A percentile compares a stretch with the other conserved stretches of the same genome.
Evolutionary conservation across 768 basidiomycete genomes (phyloP).

Genomic region (Kwoniella dejecticola): DNA sequence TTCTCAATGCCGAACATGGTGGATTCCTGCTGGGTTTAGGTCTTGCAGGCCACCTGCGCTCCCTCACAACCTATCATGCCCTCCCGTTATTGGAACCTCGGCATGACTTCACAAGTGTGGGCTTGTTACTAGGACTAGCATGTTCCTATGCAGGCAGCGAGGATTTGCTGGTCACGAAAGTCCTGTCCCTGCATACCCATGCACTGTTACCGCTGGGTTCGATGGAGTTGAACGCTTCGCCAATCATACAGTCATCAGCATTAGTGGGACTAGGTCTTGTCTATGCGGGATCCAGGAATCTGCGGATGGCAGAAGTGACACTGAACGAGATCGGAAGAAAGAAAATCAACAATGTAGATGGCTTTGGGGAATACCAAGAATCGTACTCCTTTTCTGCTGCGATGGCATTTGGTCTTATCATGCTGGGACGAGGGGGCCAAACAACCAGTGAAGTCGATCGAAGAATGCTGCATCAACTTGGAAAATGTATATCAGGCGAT

Average conservation of each 20-base stretch:
- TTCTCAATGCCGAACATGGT: constrained; percentile 90
- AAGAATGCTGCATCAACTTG: constrained; percentile 67
- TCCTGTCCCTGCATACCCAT: constrained; percentile 89
- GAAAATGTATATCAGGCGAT: constrained; percentile 72
- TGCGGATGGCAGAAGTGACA: constrained; percentile 90
- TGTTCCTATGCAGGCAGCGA: constrained; percentile 84
- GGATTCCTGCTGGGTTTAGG: constrained; percentile 93
- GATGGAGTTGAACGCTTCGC: constrained; percentile 84
- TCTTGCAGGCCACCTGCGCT: constrained; percentile 82
- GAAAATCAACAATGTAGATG: constrained; percentile 76
- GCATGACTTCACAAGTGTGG: constrained; percentile 93
- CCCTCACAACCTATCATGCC: constrained; percentile 91
- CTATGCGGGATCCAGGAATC: constrained; percentile 81
- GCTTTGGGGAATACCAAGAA: constrained; percentile 85
- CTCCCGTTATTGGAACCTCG: constrained; percentile 94
- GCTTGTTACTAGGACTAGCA: constrained; percentile 86
- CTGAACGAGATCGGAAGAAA: constrained; percentile 76
- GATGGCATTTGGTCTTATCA: constrained; percentile 92
- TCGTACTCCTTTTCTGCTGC: constrained; percentile 87
- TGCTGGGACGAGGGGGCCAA: constrained; percentile 76
- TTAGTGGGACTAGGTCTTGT: constrained; percentile 83
- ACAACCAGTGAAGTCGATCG: constrained; percentile 75
- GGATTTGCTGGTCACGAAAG: constrained; percentile 83
- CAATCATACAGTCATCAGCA: constrained; percentile 86
- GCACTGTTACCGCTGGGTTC: constrained; percentile 84